These are phyloP conservation scores for Hypericum perforatum DNA, from an alignment of 345 rosid genomes.

Conservation along the genomic window DNA sequence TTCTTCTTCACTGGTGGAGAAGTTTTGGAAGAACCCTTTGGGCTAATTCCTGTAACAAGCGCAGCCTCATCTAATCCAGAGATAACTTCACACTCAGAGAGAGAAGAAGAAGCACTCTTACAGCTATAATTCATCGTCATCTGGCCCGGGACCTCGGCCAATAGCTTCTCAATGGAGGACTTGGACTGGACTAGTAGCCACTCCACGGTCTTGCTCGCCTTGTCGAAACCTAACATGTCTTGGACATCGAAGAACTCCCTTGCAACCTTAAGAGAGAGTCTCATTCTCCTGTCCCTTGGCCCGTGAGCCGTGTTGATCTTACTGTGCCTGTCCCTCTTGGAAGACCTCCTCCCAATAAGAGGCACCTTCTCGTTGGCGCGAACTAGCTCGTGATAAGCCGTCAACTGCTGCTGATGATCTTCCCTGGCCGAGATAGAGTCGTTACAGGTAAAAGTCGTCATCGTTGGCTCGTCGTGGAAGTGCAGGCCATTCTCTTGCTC, in stretches of 20 bases:
- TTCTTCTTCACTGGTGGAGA: neutral
- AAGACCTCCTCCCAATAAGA: slow-evolving; percentile 23
- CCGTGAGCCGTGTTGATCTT: slow-evolving; percentile 78
- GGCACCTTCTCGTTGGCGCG: no score
- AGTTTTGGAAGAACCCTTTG: slow-evolving; percentile 15
- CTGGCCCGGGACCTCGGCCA: slow-evolving; percentile 4
- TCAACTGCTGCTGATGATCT: slow-evolving; percentile 21
- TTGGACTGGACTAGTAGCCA: slow-evolving; percentile 65
- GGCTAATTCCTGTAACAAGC: slow-evolving; percentile 6
- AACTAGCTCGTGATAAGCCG: no score
- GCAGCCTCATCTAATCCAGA: slow-evolving; percentile 20
- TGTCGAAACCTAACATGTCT: slow-evolving; percentile 70
- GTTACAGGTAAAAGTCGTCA: slow-evolving; percentile 9
- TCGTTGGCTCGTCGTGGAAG: slow-evolving; percentile 19
- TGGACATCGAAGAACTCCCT: slow-evolving; percentile 62
- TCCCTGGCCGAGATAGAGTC: slow-evolving; percentile 4
- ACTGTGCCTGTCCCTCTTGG: slow-evolving; percentile 73
- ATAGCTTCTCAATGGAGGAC: slow-evolving; percentile 46
- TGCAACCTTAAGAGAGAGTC: slow-evolving; percentile 72
- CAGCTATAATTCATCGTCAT: slow-evolving; percentile 3
- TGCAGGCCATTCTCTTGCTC: slow-evolving; percentile 21
- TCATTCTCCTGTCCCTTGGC: slow-evolving; percentile 72
- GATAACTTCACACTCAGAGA: slow-evolving; percentile 39
- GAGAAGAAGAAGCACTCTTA: slow-evolving; percentile 31
- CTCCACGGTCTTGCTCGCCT: slow-evolving; percentile 75